Base-by-base conservation (phyloP, 768 basidiomycete species). In the Hypholoma fasciculare region DNA sequence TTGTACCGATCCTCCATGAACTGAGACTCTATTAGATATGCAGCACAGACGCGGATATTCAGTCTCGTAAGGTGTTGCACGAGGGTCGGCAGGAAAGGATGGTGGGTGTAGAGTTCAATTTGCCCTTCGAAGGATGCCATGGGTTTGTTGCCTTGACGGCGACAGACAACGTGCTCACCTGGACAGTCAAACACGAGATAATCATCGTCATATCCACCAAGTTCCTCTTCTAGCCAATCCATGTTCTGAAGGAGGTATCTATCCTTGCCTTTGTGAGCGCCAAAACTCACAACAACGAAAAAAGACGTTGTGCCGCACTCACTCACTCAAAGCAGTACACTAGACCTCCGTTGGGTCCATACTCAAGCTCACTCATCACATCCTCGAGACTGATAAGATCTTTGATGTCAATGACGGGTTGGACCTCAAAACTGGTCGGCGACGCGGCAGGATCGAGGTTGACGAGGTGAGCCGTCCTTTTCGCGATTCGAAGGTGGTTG, bases 1-100 rank as follows among this genome's bases (percentile, higher is more conserved):
- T 99, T 99, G 72, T 94, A 92, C 63, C 91, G 89, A 72, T 99
- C 97, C 74, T 99, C 97, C 94, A 98, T 98, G 75, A 99, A 99
- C 65, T 99, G 97, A 0, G 93, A 95, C 69, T 99, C 97, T 61
- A 99, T 87, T 42, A 99, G 84, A 70, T 98, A 99, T 30, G 86
- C 87, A 3, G 92, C 92, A 65, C 89, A 93, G n/a, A 86, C 86
- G 57, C 96, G 81, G 60, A 98, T 88, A 47, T 90, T 88, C 71
- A 96, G 80, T 49, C 87, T 81, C 64, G 82, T 74, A 61, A 94
- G 72, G 69, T 88, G 78, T 72, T 86, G 82, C n/a, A 92, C 90
- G 39, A 99, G 86, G 6, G 88, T 85, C 0, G 97, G 96, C 39
- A 99, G 85, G 72, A 99, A 94, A 0, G 96, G 95, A 67, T 98